Conservation (phyloP, 169 alveolate genomes). For the Plasmodium reichenowi region DNA sequence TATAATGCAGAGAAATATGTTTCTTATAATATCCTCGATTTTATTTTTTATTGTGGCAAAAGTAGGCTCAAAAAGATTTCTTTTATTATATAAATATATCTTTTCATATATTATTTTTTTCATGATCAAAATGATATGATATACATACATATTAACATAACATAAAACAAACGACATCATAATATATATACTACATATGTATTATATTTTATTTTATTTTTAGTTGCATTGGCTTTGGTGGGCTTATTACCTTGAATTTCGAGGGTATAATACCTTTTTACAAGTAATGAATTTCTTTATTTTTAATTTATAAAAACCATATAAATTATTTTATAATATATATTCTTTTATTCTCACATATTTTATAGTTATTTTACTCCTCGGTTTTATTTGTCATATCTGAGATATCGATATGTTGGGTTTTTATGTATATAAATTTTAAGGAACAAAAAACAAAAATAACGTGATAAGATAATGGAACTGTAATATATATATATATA, state of each 20-base stretch:
- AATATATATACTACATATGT: too few relatives aligned
- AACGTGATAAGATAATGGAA: not conserved
- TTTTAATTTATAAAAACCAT: constrained; percentile 1
- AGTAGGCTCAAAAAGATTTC: constrained; percentile 31
- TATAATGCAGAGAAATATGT: constrained; percentile 26
- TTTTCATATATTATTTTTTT: too few relatives aligned
- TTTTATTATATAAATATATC: too few relatives aligned
- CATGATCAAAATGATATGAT: too few relatives aligned
- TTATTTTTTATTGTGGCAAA: constrained; percentile 42
- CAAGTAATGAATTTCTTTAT: constrained; percentile 18
- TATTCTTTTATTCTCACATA: not conserved
- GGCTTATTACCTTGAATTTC: constrained; percentile 76
- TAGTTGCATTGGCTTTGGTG: constrained; percentile 73
- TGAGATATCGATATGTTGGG: constrained; percentile 75
- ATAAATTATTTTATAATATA: not conserved
- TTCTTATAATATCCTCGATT: constrained; percentile 23
- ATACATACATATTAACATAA: too few relatives aligned
- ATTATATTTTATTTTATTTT: not conserved
- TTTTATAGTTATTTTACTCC: constrained; percentile 53
- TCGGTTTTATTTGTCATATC: constrained; percentile 75
- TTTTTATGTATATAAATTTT: constrained; percentile 57
- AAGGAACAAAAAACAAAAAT: constrained; percentile 35
- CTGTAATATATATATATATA: not conserved
- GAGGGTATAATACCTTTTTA: constrained; percentile 73
- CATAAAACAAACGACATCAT: too few relatives aligned